Evolutionary conservation across 768 basidiomycete species (phyloP).

Genomic region (Suillus ampliporus): DNA sequence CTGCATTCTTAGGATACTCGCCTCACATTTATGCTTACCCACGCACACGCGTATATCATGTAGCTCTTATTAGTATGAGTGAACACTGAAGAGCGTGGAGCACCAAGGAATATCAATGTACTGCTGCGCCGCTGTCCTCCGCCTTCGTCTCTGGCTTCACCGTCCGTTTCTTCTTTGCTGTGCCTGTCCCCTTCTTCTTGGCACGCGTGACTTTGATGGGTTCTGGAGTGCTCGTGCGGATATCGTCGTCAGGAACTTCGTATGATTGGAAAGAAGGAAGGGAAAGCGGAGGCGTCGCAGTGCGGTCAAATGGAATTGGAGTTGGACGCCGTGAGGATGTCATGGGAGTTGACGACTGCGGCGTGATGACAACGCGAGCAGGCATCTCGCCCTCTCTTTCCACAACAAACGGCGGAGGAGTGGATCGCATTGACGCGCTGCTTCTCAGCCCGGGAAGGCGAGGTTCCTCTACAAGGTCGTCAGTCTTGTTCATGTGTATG

Average conservation of each 20-base stretch:
- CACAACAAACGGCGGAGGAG: slow-evolving; percentile 59
- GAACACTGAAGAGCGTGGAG: not conserved
- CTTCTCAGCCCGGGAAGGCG: slow-evolving; percentile 53
- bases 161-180: slow-evolving; percentile 74
- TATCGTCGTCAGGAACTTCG: slow-evolving; percentile 51
- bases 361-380: slow-evolving; percentile 45
- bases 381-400: slow-evolving; percentile 91
- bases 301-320: slow-evolving; percentile 34
- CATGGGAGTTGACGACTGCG: slow-evolving; percentile 32
- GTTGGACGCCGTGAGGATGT: slow-evolving; percentile 33
- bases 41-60: slow-evolving; percentile 29
- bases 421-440: slow-evolving; percentile 41
- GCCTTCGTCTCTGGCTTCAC: slow-evolving; percentile 24
- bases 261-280: slow-evolving; percentile 56
- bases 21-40: slow-evolving; percentile 8
- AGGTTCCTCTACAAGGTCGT: slow-evolving; percentile 41
- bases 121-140: not conserved
- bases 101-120: not conserved
- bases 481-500: slow-evolving; percentile 21
- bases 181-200: slow-evolving; percentile 61
- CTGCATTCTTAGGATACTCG: slow-evolving; percentile 10
- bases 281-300: slow-evolving; percentile 42
- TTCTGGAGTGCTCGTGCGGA: slow-evolving; percentile 63
- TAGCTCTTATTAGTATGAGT: slow-evolving; percentile 21
- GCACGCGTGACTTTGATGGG: slow-evolving; percentile 77